A percentile compares a stretch with the other conserved stretches of the same genome.
phyloP scores from a whole-genome alignment of 139 green algal genomes.

The Pleodorina starrii region DNA sequence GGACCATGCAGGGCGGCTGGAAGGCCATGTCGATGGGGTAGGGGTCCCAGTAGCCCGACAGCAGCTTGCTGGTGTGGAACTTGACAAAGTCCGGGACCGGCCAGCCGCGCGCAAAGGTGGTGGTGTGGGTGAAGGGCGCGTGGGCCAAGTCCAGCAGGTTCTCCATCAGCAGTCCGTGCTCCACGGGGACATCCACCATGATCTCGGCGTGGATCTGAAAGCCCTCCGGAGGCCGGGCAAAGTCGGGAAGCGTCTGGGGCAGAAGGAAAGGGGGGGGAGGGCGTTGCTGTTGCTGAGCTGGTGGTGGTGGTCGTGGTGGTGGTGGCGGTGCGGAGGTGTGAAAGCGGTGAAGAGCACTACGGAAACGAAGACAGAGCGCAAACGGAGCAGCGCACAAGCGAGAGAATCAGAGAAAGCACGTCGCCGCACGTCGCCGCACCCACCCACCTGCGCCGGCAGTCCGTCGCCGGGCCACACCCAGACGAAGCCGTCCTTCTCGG shows the following conservation, averaged over 20 bases:
- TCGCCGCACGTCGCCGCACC: no score
- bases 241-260: slow-evolving; percentile 64
- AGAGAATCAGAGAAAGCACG: no score
- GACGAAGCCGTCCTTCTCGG: slow-evolving; percentile 95
- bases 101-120: slow-evolving; percentile 98
- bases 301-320: no score
- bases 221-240: slow-evolving; percentile 72
- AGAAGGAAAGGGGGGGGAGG: neutral
- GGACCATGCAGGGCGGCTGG: slow-evolving; percentile 92
- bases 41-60: slow-evolving; percentile 94
- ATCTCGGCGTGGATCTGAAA: slow-evolving; percentile 93
- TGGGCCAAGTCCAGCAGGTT: slow-evolving; percentile 99
- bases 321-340: no score
- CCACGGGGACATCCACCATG: slow-evolving; percentile 95
- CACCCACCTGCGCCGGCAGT: slow-evolving; percentile 50
- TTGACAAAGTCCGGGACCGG: slow-evolving; percentile 94
- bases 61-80: slow-evolving; percentile 78
- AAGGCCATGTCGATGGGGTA: slow-evolving; percentile 99
- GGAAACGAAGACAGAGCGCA: no score
- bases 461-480: slow-evolving; percentile 92
- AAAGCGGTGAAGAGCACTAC: no score
- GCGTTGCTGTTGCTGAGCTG: no score
- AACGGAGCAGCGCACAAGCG: no score
- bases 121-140: slow-evolving; percentile 98
- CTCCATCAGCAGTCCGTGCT: slow-evolving; percentile 98